A percentile compares a stretch with the other conserved stretches of the same genome.
These are phyloP conservation scores for Musa balbisiana DNA, from an alignment of 202 grass and related monocot genomes.

Conservation along the genomic window DNA sequence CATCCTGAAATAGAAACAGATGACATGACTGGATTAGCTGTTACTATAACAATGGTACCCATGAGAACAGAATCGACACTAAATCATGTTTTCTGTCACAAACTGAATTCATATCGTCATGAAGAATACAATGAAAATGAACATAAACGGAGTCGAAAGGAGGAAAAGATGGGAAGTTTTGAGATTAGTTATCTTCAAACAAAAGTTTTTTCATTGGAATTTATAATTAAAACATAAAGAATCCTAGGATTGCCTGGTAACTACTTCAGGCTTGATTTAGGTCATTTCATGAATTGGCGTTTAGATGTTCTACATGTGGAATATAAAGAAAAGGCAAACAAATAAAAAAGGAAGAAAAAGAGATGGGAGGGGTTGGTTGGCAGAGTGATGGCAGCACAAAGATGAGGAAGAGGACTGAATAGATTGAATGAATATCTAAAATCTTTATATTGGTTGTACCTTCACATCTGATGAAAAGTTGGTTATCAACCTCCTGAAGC, in stretches of 20 bases:
- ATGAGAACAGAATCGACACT: no score
- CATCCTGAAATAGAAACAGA: constrained; percentile 44
- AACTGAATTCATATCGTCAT: background rate
- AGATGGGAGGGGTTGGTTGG: background rate
- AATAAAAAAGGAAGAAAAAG: background rate
- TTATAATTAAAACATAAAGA: no score
- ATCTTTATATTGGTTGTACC: background rate
- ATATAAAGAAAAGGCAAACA: background rate
- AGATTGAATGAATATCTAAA: background rate
- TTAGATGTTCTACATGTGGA: no score
- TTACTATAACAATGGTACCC: background rate
- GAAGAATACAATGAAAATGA: no score
- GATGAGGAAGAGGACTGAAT: background rate
- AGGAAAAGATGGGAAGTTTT: background rate
- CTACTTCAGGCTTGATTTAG: background rate
- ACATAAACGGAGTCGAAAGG: background rate
- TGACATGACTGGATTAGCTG: background rate
- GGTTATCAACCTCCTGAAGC: constrained; percentile 11
- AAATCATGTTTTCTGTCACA: background rate
- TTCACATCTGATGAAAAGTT: constrained; percentile 22
- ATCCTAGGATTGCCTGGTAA: background rate
- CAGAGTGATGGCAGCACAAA: background rate
- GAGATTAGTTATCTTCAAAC: background rate
- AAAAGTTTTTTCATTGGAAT: background rate
- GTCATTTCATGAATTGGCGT: background rate